Percentiles rank a stretch among this genome's conserved stretches.
phyloP scores from a whole-genome alignment of 1,284 basidiomycete species.

The Trametes hirsuta region DNA sequence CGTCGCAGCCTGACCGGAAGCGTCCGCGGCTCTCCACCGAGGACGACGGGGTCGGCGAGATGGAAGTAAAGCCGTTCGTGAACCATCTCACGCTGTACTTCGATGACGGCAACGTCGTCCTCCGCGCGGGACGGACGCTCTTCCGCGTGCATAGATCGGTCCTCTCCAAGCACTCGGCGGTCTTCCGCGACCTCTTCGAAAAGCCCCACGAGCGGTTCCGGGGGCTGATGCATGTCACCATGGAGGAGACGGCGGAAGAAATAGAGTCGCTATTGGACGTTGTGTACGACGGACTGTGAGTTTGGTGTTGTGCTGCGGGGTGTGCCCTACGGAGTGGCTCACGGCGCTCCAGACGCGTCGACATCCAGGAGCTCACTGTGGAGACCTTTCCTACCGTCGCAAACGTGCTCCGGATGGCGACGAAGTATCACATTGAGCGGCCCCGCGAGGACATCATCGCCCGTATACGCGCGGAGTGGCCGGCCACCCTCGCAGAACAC shows the following conservation, averaged over 20 bases:
- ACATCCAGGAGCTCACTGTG: conserved; percentile 27
- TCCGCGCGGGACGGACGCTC: conserved; percentile 25
- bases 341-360: conserved; percentile 23
- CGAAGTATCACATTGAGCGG: conserved; percentile 33
- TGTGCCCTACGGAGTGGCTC: conserved; percentile 16
- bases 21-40: conserved; percentile 6
- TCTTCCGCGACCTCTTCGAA: conserved; percentile 32
- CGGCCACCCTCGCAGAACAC: conserved; percentile 32
- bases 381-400: conserved; percentile 30
- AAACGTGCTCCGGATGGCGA: conserved; percentile 30
- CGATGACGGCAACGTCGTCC: conserved; percentile 37
- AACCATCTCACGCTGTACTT: conserved; percentile 35
- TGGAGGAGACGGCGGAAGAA: conserved; percentile 34
- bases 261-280: conserved; percentile 32
- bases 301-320: conserved; percentile 22
- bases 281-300: conserved; percentile 36
- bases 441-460: conserved; percentile 31
- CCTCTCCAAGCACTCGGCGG: conserved; percentile 31
- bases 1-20: conserved; percentile 11
- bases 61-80: conserved; percentile 21
- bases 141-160: conserved; percentile 36
- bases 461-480: conserved; percentile 37
- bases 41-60: conserved; percentile 3
- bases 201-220: conserved; percentile 27
- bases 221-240: conserved; percentile 29